phyloP scores from a whole-genome alignment of 805 yeast genomes.

The Hanseniaspora thailandica region DNA sequence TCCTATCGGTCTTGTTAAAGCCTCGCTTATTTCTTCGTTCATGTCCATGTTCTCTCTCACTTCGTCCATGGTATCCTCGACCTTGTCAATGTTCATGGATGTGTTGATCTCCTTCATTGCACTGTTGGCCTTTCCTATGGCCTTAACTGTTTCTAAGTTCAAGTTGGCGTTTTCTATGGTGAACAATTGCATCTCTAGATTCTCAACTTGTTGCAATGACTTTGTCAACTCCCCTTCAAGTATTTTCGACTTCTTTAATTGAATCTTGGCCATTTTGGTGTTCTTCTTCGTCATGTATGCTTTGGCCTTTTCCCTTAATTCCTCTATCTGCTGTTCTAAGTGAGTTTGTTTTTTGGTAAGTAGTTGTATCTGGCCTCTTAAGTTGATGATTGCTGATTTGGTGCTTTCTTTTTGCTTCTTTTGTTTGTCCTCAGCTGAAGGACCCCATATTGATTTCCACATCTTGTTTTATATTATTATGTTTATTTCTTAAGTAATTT shows the following conservation, averaged over 20 bases:
- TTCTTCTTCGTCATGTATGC: conserved; percentile 60
- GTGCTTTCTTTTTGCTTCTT: conserved; percentile 50
- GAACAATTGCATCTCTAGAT: conserved; percentile 76
- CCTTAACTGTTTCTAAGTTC: conserved; percentile 96
- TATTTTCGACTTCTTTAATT: conserved; percentile 78
- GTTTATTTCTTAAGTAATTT: not conserved
- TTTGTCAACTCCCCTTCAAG: conserved; percentile 66
- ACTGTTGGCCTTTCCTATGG: conserved; percentile 93
- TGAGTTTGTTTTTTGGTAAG: conserved; percentile 73
- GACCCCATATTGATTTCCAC: conserved; percentile 15
- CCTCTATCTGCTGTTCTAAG: conserved; percentile 69
- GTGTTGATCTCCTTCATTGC: conserved; percentile 96
- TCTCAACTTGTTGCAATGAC: conserved; percentile 76
- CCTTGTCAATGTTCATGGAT: conserved; percentile 89
- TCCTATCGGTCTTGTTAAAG: conserved; percentile 87
- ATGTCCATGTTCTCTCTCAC: conserved; percentile 92
- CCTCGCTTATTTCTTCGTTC: conserved; percentile 91
- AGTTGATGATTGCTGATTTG: conserved; percentile 79
- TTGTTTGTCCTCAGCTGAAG: conserved; percentile 7
- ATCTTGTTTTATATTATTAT: not conserved
- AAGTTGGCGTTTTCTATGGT: conserved; percentile 91
- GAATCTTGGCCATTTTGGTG: conserved; percentile 58
- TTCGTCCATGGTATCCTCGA: conserved; percentile 95
- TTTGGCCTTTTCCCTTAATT: conserved; percentile 71
- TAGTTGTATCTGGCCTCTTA: conserved; percentile 80